phyloP scores from a whole-genome alignment of 768 basidiomycete species.

The Xanthoconium stramineum region DNA sequence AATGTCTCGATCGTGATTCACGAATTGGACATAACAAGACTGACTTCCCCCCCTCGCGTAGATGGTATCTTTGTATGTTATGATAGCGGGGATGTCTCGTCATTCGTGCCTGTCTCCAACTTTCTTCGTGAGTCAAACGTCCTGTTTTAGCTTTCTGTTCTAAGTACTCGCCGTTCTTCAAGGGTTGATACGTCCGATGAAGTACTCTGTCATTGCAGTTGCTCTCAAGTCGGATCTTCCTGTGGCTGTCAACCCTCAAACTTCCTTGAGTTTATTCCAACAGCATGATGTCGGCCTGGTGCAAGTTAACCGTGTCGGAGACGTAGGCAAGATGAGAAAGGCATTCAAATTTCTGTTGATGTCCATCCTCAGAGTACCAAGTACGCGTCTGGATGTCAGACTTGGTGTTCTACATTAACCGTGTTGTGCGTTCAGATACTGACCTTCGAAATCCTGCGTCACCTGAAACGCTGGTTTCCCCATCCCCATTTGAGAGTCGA shows the following conservation, averaged over 20 bases:
- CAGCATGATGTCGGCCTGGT: conserved; percentile 75
- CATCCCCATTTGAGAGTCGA: conserved; percentile 53
- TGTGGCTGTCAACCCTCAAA: conserved; percentile 53
- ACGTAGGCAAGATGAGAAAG: conserved; percentile 68
- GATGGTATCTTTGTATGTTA: conserved; percentile 88
- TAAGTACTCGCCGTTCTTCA: conserved; percentile 11
- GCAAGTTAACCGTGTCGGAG: conserved; percentile 58
- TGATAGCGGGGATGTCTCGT: conserved; percentile 60
- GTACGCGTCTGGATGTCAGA: conserved; percentile 22
- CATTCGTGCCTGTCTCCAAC: conserved; percentile 63
- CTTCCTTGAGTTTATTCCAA: conserved; percentile 47
- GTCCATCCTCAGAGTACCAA: conserved; percentile 51
- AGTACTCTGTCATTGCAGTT: conserved; percentile 68
- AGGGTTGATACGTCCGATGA: conserved; percentile 59
- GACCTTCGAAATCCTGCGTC: conserved; percentile 72
- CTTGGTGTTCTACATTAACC: conserved; percentile 8
- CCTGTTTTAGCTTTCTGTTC: conserved; percentile 1
- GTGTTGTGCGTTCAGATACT: conserved; percentile 28
- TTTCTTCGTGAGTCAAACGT: conserved; percentile 60
- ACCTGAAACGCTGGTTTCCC: conserved; percentile 51
- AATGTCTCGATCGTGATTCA: conserved; percentile 49
- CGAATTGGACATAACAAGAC: conserved; percentile 55
- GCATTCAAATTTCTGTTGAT: conserved; percentile 74
- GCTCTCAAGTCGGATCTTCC: conserved; percentile 84
- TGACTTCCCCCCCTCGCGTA: conserved; percentile 53